Percentiles rank a stretch among this genome's conserved stretches.
Evolutionary conservation across 257 asterid species (phyloP).

Genomic region (Solanum clarkiae): DNA sequence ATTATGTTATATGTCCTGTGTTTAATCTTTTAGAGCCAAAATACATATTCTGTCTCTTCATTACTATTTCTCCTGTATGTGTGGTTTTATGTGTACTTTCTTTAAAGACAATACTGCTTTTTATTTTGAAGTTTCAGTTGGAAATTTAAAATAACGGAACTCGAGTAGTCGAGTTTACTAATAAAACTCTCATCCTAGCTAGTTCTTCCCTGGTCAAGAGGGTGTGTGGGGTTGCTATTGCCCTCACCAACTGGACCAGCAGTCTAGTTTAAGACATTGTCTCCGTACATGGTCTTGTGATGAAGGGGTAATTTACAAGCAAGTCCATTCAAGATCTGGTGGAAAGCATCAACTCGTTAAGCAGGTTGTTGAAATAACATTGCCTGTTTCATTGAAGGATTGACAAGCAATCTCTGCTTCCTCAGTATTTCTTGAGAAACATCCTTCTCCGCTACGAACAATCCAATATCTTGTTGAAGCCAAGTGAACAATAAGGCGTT

Average conservation of each 20-base stretch:
- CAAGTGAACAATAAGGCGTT: no score
- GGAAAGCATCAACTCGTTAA: not conserved
- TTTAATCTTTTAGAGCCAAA: no score
- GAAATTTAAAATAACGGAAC: not conserved
- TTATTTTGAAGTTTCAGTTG: not conserved
- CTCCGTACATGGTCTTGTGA: conserved; percentile 10
- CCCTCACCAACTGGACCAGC: conserved; percentile 32
- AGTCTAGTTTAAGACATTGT: conserved; percentile 30
- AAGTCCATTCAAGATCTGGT: not conserved
- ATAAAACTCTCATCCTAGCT: conserved; percentile 11
- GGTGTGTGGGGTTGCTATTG: not conserved
- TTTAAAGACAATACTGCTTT: not conserved
- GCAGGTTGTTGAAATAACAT: conserved; percentile 44
- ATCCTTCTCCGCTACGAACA: conserved; percentile 32
- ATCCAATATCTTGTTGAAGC: conserved; percentile 37
- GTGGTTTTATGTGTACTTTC: not conserved
- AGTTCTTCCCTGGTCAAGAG: not conserved
- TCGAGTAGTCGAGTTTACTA: not conserved
- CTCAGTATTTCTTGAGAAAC: conserved; percentile 20
- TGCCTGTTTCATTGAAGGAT: conserved; percentile 49
- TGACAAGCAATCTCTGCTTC: conserved; percentile 17
- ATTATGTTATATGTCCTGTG: no score
- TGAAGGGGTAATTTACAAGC: conserved; percentile 19
- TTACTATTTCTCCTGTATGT: no score
- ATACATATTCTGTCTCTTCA: no score